These are phyloP conservation scores for Cornus controversa DNA, from an alignment of 148 eudicot genomes.

Conservation along the genomic window DNA sequence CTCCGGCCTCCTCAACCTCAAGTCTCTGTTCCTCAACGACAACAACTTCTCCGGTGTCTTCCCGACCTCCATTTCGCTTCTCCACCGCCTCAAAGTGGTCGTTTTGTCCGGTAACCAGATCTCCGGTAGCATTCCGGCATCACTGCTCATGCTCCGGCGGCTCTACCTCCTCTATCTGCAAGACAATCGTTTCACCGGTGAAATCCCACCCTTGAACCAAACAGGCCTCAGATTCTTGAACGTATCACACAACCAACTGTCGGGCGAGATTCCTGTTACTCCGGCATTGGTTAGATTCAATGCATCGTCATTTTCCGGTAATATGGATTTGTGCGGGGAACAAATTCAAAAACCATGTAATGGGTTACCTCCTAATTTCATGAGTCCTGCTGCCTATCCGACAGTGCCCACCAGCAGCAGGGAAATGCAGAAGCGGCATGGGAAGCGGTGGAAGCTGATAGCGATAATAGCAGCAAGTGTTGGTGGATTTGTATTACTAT, in stretches of 20 bases:
- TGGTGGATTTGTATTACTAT: constrained; percentile 25
- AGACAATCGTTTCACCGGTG: constrained; percentile 49
- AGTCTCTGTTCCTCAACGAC: constrained; percentile 53
- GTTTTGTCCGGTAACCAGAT: constrained; percentile 60
- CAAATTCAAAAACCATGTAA: constrained; percentile 32
- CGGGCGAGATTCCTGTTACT: constrained; percentile 69
- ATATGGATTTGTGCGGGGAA: constrained; percentile 60
- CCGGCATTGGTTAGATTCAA: constrained; percentile 48
- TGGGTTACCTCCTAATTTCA: constrained; percentile 10
- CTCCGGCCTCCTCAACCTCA: constrained; percentile 59
- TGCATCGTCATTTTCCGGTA: constrained; percentile 46
- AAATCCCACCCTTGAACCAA: constrained; percentile 64
- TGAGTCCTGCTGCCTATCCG: constrained; percentile 21
- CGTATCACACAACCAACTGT: constrained; percentile 56
- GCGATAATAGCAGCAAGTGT: constrained; percentile 25
- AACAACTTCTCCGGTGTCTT: constrained; percentile 60
- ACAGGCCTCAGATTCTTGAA: constrained; percentile 53
- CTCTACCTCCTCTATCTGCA: constrained; percentile 58
- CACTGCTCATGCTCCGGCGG: constrained; percentile 34
- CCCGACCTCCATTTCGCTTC: constrained; percentile 46
- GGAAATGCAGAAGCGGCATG: not conserved
- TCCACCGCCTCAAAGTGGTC: constrained; percentile 66
- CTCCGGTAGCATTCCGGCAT: constrained; percentile 53
- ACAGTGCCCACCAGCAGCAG: not conserved
- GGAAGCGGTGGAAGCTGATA: constrained; percentile 22